Evolutionary conservation across 2,329 filamentous ascomycete species (phyloP), one percentile per base, ranked within the genome.

Genomic region (Neopestalotiopsis sp.): DNA sequence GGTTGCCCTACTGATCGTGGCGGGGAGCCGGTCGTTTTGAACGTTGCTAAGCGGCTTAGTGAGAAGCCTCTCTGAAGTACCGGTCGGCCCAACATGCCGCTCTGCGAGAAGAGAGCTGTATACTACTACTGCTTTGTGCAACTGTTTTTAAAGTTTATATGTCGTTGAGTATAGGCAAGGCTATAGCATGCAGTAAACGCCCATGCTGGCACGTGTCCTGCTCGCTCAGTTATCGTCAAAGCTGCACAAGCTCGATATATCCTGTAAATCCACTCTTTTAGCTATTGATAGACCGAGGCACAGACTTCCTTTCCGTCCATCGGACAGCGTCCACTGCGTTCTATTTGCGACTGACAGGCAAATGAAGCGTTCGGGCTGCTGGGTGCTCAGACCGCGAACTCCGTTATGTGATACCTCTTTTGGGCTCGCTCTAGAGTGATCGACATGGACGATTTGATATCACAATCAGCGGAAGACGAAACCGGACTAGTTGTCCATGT

Each of bases 361-460:
- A 17, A 53, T 53, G 17, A 10, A 53, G 17, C 14, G 17, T n/a
- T 53, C 45, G n/a, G 17, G 45, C 17, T 53, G 45, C 9, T 53
- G 45, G 45, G 45, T 53, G 45, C 45, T 53, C 45, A 53, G 45
- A 53, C 45, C 45, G 17, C 17, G 45, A 9, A 53, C 45, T 20
- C 17, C 17, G 45, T n/a, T 53, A 38, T 38, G 34, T 53, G 45
- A 53, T 53, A 53, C n/a, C 17, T 53, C 20, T 53, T 53, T n/a
- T n/a, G 45, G 45, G 10, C 17, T 53, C 45, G 45, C 20, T 53
- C 45, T 53, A 17, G 20, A 53, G 45, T 53, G 45, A 53, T 53
- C 45, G n/a, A 53, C 45, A 53, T 53, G 45, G n/a, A 17, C 45
- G 45, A n/a, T 53, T 53, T 53, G 45, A 53, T 53, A 20, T 53